Conservation (phyloP, 2,329 filamentous ascomycete species). For the Berkeleyomyces rouxiae region DNA sequence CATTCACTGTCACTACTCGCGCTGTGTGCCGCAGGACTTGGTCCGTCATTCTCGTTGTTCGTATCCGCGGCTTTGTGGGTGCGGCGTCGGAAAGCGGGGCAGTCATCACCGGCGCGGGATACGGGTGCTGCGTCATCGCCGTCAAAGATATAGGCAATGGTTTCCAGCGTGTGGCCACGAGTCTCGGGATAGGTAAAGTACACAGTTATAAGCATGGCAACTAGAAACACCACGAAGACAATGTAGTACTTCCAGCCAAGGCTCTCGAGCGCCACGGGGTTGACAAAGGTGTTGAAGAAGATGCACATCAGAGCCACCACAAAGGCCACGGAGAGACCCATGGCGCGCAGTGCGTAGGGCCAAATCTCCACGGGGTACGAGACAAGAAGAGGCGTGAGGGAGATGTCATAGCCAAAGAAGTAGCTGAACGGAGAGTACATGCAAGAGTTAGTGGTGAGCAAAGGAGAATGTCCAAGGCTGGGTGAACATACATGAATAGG, state of each 20-base stretch:
- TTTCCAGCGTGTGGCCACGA: slow-evolving; percentile 29
- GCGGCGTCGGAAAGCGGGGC: neutral
- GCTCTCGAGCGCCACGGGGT: slow-evolving; percentile 26
- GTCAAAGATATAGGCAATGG: slow-evolving; percentile 14
- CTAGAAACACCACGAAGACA: slow-evolving; percentile 28
- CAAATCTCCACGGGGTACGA: slow-evolving; percentile 43
- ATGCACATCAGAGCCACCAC: slow-evolving; percentile 30
- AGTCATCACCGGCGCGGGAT: neutral
- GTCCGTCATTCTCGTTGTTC: neutral
- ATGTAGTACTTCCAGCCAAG: slow-evolving; percentile 28
- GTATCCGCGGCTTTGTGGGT: neutral
- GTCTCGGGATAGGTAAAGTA: slow-evolving; percentile 79
- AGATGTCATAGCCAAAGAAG: slow-evolving; percentile 13
- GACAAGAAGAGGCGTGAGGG: slow-evolving; percentile 24
- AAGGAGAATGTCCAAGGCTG: neutral
- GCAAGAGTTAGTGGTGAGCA: neutral
- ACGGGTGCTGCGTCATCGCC: neutral
- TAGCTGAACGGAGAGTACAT: neutral
- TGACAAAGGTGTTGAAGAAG: slow-evolving; percentile 30
- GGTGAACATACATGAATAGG: slow-evolving; percentile 35
- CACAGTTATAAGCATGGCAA: slow-evolving; percentile 34
- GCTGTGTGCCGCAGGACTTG: neutral
- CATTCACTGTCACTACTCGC: neutral
- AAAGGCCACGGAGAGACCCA: slow-evolving; percentile 41
- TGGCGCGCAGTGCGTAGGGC: slow-evolving; percentile 39